Evolutionary conservation across 2,329 filamentous ascomycete species (phyloP), one percentile per base, ranked within the genome.

Genomic region (Aspergillus costaricaensis): DNA sequence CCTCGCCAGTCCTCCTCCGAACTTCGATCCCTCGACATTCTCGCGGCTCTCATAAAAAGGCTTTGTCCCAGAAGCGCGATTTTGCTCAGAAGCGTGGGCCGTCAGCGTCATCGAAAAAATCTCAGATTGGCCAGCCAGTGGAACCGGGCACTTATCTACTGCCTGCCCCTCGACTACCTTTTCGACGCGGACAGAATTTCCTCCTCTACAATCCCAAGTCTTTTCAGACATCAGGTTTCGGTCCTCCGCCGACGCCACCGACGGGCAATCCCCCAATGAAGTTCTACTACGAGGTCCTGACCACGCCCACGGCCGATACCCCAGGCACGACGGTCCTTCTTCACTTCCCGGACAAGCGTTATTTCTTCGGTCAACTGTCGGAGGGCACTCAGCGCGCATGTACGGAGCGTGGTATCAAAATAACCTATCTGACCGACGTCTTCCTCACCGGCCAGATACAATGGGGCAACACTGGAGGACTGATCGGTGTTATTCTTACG

Each of bases 291-390:
- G 88, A 96, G 74, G 79, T 98, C 68, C 76, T 94, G 63, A 90
- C 88, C 17, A 90, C 90, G 61, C 94, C 94, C 14, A 95, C 94
- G 66, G 89, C 89, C 61, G 95, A 99, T 77, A 96, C 92, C 19
- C 86, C 88, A 1, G 94, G 94, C 57, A 91, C 91, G 2, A 85
- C 86, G 53, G 75, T 98, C 32, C 74, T 92, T 39, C 81, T 99
- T 6, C 88, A 94, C 72, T 93, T 92, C 71, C 91, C 94, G 68
- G 85, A 87, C 69, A 88, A 89, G 68, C 85, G 91, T 59, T 99
- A 99, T 76, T 68, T 97, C 15, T 90, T 99, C 70, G 95, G 95
- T 19, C 88, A 90, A 69, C 75, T 94, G 15, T 80, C 87, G 9
- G 95, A 99, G 76, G 95, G 94, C 15, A 90, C 90, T 0, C 95